A percentile compares a stretch with the other conserved stretches of the same genome.
Conservation (phyloP, 2,329 filamentous ascomycete species). For the Colletotrichum ledebouriae region DNA sequence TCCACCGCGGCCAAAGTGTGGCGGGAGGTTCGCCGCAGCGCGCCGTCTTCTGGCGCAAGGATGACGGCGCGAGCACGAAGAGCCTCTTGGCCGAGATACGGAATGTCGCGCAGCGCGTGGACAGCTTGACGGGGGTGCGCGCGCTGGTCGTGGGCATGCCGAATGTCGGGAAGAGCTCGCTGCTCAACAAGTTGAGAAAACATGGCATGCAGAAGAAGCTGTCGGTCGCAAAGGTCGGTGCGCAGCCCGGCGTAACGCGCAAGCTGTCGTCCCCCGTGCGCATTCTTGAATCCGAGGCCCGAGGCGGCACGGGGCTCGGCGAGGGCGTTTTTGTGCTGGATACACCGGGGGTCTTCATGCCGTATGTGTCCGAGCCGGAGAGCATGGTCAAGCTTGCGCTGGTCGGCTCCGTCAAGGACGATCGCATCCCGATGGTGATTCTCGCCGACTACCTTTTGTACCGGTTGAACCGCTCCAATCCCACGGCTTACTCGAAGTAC, state of each 20-base stretch:
- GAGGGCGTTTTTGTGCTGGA: slow-evolving; percentile 87
- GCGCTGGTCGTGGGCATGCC: slow-evolving; percentile 96
- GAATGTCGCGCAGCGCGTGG: slow-evolving; percentile 49
- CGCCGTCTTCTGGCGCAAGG: slow-evolving; percentile 61
- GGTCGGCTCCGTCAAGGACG: slow-evolving; percentile 91
- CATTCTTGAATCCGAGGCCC: slow-evolving; percentile 63
- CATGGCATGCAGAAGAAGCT: slow-evolving; percentile 68
- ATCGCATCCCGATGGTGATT: slow-evolving; percentile 81
- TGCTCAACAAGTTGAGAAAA: slow-evolving; percentile 88
- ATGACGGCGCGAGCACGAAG: slow-evolving; percentile 50
- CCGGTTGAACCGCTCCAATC: slow-evolving; percentile 79
- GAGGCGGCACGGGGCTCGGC: slow-evolving; percentile 49
- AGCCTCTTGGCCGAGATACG: slow-evolving; percentile 56
- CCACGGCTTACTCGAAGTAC: slow-evolving; percentile 72
- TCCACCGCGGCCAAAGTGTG: slow-evolving; percentile 48
- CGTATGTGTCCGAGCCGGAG: slow-evolving; percentile 86
- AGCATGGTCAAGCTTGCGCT: slow-evolving; percentile 96
- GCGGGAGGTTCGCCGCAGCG: slow-evolving; percentile 42
- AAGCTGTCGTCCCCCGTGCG: slow-evolving; percentile 88
- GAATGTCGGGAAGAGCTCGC: slow-evolving; percentile 94
- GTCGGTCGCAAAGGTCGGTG: slow-evolving; percentile 86
- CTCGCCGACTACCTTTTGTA: slow-evolving; percentile 93
- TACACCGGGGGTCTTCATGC: slow-evolving; percentile 95
- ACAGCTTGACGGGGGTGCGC: slow-evolving; percentile 83
- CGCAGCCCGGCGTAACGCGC: slow-evolving; percentile 89